Conservation (phyloP, 1,284 basidiomycete species). For the Lentinus polychrous region DNA sequence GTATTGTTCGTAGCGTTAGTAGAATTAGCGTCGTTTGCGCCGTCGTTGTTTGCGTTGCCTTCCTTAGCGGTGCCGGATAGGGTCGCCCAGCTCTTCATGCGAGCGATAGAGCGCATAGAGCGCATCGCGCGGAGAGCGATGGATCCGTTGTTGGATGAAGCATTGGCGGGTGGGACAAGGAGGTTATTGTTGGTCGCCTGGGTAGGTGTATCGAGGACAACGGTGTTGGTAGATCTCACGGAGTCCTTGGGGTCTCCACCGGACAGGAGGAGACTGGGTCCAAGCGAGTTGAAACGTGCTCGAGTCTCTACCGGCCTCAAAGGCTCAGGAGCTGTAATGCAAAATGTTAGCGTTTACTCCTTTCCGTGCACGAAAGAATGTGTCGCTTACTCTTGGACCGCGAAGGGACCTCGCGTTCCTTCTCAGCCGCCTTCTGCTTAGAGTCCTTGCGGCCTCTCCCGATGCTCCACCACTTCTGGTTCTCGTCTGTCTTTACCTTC, state of each 20-base stretch:
- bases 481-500: conserved; percentile 52
- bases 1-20: conserved; percentile 10
- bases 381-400: conserved; percentile 38
- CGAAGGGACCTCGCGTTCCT: conserved; percentile 24
- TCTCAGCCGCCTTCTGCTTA: conserved; percentile 35
- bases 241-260: conserved; percentile 15
- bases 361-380: background rate
- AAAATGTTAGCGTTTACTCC: background rate
- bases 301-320: conserved; percentile 30
- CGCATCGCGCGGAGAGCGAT: conserved; percentile 74
- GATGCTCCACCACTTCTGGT: conserved; percentile 75
- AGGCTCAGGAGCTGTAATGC: conserved; percentile 39
- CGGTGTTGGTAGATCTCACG: conserved; percentile 14
- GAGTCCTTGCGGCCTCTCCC: conserved; percentile 64
- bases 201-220: conserved; percentile 14
- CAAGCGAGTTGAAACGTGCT: conserved; percentile 58
- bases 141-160: conserved; percentile 29
- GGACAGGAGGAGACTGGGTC: conserved; percentile 47
- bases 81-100: conserved; percentile 66
- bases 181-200: conserved; percentile 27
- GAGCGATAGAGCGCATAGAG: conserved; percentile 62
- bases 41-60: conserved; percentile 15
- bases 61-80: conserved; percentile 32
- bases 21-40: background rate
- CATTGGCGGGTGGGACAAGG: conserved; percentile 27